Conservation (phyloP, 2,329 filamentous ascomycete species). For the Verticillium dahliae region DNA sequence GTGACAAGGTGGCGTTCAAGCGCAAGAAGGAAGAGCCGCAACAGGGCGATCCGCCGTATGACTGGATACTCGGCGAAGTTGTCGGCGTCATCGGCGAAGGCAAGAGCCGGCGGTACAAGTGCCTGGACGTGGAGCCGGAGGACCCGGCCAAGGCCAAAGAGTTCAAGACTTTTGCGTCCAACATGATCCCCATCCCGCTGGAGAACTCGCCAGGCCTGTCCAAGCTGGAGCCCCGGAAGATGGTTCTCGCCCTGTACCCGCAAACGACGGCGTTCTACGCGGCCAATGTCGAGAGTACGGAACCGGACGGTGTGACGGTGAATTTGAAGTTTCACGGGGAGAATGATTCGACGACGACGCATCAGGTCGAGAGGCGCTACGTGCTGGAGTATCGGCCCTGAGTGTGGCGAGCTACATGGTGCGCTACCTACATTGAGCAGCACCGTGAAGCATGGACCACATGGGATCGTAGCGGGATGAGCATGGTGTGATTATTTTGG, state of each 20-base stretch:
- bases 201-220: slow-evolving; percentile 42
- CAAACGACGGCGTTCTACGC: slow-evolving; percentile 83
- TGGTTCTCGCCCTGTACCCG: slow-evolving; percentile 72
- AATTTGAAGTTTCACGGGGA: slow-evolving; percentile 74
- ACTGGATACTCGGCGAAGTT: slow-evolving; percentile 74
- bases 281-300: slow-evolving; percentile 70
- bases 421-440: too few species aligned
- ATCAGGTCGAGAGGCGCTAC: slow-evolving; percentile 68
- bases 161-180: slow-evolving; percentile 66
- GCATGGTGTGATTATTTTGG: too few species aligned
- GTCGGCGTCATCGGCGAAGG: slow-evolving; percentile 69
- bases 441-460: too few species aligned
- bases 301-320: slow-evolving; percentile 43
- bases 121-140: slow-evolving; percentile 74
- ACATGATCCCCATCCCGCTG: slow-evolving; percentile 70
- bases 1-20: slow-evolving; percentile 62
- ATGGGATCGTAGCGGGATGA: too few species aligned
- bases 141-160: slow-evolving; percentile 59
- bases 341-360: slow-evolving; percentile 65
- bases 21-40: slow-evolving; percentile 41
- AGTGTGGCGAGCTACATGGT: not conserved
- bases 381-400: slow-evolving; percentile 63
- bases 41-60: slow-evolving; percentile 38
- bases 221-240: slow-evolving; percentile 60
- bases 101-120: slow-evolving; percentile 71